Base-by-base conservation (phyloP, 192 early-diverging fungal species). In the Gamsiella multidivaricata region DNA sequence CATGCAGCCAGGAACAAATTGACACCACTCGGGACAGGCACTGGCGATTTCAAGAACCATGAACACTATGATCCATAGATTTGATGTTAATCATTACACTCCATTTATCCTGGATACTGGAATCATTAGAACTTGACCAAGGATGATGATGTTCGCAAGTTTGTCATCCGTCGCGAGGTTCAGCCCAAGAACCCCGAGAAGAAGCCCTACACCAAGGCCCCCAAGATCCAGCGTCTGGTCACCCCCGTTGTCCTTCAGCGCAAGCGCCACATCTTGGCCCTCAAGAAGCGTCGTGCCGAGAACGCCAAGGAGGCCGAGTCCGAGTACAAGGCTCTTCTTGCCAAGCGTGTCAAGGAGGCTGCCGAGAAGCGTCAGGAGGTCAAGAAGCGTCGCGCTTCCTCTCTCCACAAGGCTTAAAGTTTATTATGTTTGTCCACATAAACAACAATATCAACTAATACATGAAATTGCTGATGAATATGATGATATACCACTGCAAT, bases 61-160 rank as follows among this genome's bases (percentile, higher is more conserved):
- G n/a, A n/a, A n/a, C n/a, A n/a, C n/a, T n/a, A n/a, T n/a, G n/a
- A n/a, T n/a, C n/a, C n/a, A n/a, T n/a, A n/a, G n/a, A n/a, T n/a
- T n/a, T n/a, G n/a, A n/a, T n/a, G n/a, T 22, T 1, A 9, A 5
- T 22, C 1, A 28, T 57, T 57, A 5, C 22, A 20, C 20, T 47
- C 10, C 9, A 10, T 39, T 54, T 54, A 11, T 25, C 37, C 29
- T 9, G 53, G 50, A 8, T 57, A 75, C 61, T 42, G 88, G 87
- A 93, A 94, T 88, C 90, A 75, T 65, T 42, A 89, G 87, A 93
- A 94, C 89, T 91, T 98, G 82, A 91, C 84, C 88, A 96, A 97
- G 92, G 95, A 95, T 55, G 97, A 97, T 87, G 97, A 99, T 88
- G 97, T 99, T 63, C 95, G 96, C 90, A 94, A 99, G 91, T 99